These are phyloP conservation scores for Leishmania mexicana DNA, from an alignment of 208 protist genomes.

Conservation along the genomic window DNA sequence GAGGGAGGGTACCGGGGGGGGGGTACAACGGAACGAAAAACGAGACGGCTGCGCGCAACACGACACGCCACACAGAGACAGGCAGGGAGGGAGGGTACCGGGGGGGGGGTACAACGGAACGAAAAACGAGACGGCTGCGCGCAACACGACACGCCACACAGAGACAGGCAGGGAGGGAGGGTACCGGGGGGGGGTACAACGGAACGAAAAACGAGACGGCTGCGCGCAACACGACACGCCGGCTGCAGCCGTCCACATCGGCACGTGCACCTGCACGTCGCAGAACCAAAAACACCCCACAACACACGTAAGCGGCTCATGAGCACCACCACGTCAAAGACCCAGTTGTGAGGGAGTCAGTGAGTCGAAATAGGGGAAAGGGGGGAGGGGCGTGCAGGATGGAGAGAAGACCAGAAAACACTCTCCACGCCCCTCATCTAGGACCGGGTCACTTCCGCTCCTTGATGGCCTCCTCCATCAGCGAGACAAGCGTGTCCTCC, in stretches of 20 bases:
- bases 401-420: neutral
- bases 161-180: neutral
- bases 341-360: neutral
- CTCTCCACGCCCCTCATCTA: neutral
- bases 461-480: slow-evolving; percentile 47
- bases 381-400: neutral
- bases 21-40: too few species aligned
- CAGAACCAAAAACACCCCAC: neutral
- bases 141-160: neutral
- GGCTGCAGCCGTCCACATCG: neutral
- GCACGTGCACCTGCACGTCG: too few species aligned
- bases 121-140: neutral
- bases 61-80: neutral
- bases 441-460: slow-evolving; percentile 14
- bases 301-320: neutral
- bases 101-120: neutral
- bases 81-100: too few species aligned
- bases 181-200: too few species aligned
- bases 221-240: neutral
- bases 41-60: too few species aligned
- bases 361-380: neutral
- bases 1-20: too few species aligned
- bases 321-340: neutral
- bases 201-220: neutral
- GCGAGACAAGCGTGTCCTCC: slow-evolving; percentile 28